phyloP scores from a whole-genome alignment of 495 filamentous ascomycete genomes.

The Hyaloscypha finlandica region DNA sequence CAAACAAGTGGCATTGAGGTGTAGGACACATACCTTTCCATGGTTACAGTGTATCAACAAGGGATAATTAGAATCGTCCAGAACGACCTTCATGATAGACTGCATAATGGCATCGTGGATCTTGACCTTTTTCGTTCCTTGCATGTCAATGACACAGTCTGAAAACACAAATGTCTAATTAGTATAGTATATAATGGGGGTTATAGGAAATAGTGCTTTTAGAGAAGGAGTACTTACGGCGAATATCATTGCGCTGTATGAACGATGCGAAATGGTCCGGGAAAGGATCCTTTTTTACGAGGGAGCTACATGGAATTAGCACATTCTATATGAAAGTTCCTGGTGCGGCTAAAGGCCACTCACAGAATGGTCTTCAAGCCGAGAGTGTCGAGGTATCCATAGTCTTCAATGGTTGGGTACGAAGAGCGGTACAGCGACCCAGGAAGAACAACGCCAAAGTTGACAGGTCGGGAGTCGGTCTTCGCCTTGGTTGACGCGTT shows the following conservation, averaged over 20 bases:
- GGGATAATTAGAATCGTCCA: slow-evolving; percentile 69
- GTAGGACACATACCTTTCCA: slow-evolving; percentile 62
- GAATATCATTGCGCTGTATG: slow-evolving; percentile 61
- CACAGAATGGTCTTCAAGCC: slow-evolving; percentile 76
- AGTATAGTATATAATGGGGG: not conserved
- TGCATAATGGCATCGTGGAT: slow-evolving; percentile 64
- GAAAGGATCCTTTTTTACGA: slow-evolving; percentile 64
- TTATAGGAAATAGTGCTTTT: not conserved
- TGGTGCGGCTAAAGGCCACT: slow-evolving; percentile 32
- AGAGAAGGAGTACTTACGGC: slow-evolving; percentile 33
- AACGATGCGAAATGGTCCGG: slow-evolving; percentile 61
- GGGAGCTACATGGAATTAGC: slow-evolving; percentile 56
- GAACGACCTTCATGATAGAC: slow-evolving; percentile 62
- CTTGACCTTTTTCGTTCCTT: slow-evolving; percentile 71
- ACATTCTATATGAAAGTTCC: not conserved
- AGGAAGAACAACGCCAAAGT: slow-evolving; percentile 66
- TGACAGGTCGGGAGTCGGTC: slow-evolving; percentile 49
- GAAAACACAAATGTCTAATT: not conserved
- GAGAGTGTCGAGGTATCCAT: slow-evolving; percentile 62
- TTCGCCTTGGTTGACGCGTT: slow-evolving; percentile 15
- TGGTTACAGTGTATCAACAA: slow-evolving; percentile 88
- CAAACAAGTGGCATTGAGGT: not conserved
- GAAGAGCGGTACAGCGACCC: slow-evolving; percentile 72
- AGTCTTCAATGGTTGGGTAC: slow-evolving; percentile 66
- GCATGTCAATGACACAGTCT: slow-evolving; percentile 66